These are phyloP conservation scores for Cytidiella melzeri DNA, from an alignment of 768 basidiomycete species.

Conservation along the genomic window DNA sequence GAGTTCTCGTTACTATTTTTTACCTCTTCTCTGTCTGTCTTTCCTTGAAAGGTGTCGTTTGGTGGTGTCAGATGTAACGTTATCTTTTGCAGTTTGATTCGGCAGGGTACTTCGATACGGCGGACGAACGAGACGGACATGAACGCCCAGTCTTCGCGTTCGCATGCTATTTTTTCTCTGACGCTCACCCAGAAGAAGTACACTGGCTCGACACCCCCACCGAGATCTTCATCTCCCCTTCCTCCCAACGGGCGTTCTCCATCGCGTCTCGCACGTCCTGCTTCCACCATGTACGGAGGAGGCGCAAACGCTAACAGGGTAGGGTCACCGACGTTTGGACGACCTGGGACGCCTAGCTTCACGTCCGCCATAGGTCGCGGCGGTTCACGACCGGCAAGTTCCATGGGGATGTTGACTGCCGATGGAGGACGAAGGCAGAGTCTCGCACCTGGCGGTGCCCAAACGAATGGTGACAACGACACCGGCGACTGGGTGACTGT, in stretches of 20 bases:
- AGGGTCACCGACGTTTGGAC: conserved; percentile 72
- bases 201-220: conserved; percentile 61
- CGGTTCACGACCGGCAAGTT: conserved; percentile 68
- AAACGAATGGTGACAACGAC: conserved; percentile 45
- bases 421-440: conserved; percentile 32
- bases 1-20: too few relatives aligned
- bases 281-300: conserved; percentile 54
- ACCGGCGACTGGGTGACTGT: conserved; percentile 83
- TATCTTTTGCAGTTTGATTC: conserved; percentile 58
- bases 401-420: conserved; percentile 61
- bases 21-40: neutral
- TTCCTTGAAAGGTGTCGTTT: neutral
- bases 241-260: conserved; percentile 61
- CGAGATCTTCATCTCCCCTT: conserved; percentile 72
- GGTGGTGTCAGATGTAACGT: neutral
- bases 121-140: conserved; percentile 97
- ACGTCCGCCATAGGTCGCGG: conserved; percentile 68
- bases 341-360: conserved; percentile 78
- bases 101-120: conserved; percentile 83
- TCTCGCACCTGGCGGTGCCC: conserved; percentile 9
- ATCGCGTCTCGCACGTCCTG: conserved; percentile 78
- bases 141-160: conserved; percentile 97
- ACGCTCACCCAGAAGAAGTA: conserved; percentile 90
- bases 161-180: conserved; percentile 97
- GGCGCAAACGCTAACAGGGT: conserved; percentile 38